These are phyloP conservation scores for Aspergillus latus DNA, from an alignment of 2,329 filamentous ascomycete genomes.

Conservation along the genomic window DNA sequence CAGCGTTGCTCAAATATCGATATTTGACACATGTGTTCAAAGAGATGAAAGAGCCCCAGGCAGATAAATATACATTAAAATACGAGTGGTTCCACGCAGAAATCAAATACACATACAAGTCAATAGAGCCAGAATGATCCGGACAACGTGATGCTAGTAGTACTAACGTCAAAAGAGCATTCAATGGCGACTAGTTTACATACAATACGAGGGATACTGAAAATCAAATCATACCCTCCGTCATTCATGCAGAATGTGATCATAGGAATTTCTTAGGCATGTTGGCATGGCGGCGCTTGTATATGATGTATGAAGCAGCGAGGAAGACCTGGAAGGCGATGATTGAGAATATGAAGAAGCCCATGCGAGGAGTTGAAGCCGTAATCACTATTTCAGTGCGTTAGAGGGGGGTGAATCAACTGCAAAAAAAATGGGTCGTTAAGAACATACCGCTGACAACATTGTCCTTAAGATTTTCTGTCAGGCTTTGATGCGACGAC, in stretches of 20 bases:
- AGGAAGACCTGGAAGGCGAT: conserved; percentile 73
- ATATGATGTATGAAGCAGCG: conserved; percentile 67
- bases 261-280: conserved; percentile 92
- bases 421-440: neutral
- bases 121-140: too few relatives aligned
- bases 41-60: neutral
- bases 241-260: conserved; percentile 14
- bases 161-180: neutral
- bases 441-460: conserved; percentile 51
- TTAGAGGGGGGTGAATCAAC: neutral
- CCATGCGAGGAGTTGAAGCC: conserved; percentile 57
- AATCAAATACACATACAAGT: too few relatives aligned
- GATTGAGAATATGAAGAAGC: conserved; percentile 67
- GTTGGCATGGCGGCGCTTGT: conserved; percentile 73
- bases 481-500: conserved; percentile 54
- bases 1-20: neutral
- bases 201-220: neutral
- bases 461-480: conserved; percentile 51
- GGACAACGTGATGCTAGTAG: too few relatives aligned
- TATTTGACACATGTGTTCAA: neutral
- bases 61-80: neutral
- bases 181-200: neutral
- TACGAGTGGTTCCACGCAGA: too few relatives aligned
- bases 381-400: conserved; percentile 46
- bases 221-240: conserved; percentile 8